These are phyloP conservation scores for Xylaria flabelliformis DNA, from an alignment of 495 filamentous ascomycete genomes.

Conservation along the genomic window DNA sequence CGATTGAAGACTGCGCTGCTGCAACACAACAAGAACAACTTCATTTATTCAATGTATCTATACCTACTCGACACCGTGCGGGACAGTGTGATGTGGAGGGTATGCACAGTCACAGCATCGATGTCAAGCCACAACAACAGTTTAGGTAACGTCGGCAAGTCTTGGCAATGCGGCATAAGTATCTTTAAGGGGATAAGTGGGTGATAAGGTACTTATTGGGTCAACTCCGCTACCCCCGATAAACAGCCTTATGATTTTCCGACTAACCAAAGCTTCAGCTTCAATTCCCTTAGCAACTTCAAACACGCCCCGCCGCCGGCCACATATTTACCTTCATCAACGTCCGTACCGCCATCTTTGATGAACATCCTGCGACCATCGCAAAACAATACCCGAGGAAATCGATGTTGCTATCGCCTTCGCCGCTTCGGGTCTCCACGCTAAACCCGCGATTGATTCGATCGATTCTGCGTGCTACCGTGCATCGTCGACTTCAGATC, in stretches of 20 bases:
- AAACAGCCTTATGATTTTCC: background rate
- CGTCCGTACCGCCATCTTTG: background rate
- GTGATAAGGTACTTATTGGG: background rate
- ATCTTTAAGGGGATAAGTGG: background rate
- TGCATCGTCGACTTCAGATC: background rate
- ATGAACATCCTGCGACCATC: background rate
- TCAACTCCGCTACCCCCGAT: background rate
- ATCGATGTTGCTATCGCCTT: background rate
- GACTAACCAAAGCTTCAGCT: constrained; percentile 6
- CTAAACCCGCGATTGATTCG: background rate
- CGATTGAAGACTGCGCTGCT: background rate
- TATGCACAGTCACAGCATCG: background rate
- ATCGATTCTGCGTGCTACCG: background rate
- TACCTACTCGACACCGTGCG: no score
- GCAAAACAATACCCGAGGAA: constrained; percentile 4
- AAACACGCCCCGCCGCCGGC: background rate
- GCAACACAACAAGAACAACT: background rate
- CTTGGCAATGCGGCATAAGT: background rate
- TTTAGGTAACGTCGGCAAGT: no score
- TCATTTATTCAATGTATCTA: background rate
- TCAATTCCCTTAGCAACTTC: background rate
- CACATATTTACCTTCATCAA: background rate
- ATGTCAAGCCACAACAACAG: background rate
- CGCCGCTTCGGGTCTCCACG: background rate
- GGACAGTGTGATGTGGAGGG: no score